Conservation (phyloP, 495 filamentous ascomycete genomes). For the Entonaema liquescens region DNA sequence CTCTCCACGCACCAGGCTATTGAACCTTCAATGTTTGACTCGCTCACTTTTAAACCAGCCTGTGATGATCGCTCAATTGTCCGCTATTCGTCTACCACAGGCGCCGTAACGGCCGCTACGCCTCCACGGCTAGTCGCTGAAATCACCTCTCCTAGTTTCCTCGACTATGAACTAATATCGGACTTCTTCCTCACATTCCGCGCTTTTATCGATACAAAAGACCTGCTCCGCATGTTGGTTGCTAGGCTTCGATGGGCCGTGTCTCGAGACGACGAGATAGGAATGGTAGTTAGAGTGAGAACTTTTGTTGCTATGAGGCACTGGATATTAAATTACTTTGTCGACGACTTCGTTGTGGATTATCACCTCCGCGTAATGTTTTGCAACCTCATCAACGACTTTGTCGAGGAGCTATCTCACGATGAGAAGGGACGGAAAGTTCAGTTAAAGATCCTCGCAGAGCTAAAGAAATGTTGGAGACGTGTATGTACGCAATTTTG, state of each 20-base stretch:
- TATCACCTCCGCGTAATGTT: conserved; percentile 80
- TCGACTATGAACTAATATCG: conserved; percentile 96
- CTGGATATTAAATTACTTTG: conserved; percentile 98
- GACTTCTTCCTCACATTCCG: conserved; percentile 98
- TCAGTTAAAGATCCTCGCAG: conserved; percentile 88
- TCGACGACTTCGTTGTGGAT: conserved; percentile 92
- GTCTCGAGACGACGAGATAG: conserved; percentile 79
- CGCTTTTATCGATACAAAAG: conserved; percentile 76
- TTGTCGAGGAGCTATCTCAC: conserved; percentile 65
- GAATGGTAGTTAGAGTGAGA: conserved; percentile 89
- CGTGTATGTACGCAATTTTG: conserved; percentile 88
- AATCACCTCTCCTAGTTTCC: conserved; percentile 93
- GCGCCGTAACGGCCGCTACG: conserved; percentile 87
- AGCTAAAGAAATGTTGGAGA: conserved; percentile 98
- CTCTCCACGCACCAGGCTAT: conserved; percentile 58
- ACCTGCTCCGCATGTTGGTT: conserved; percentile 83
- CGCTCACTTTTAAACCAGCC: conserved; percentile 70
- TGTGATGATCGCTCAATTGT: conserved; percentile 85
- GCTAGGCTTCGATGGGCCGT: conserved; percentile 90
- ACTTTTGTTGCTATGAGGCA: conserved; percentile 96
- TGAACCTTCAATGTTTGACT: conserved; percentile 77
- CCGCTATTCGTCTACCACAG: conserved; percentile 75
- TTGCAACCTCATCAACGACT: conserved; percentile 80
- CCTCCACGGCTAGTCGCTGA: conserved; percentile 94
- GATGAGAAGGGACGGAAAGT: conserved; percentile 65